A percentile compares a stretch with the other conserved stretches of the same genome.
Conservation (phyloP, 208 protist genomes). For the Porcisia deanei region DNA sequence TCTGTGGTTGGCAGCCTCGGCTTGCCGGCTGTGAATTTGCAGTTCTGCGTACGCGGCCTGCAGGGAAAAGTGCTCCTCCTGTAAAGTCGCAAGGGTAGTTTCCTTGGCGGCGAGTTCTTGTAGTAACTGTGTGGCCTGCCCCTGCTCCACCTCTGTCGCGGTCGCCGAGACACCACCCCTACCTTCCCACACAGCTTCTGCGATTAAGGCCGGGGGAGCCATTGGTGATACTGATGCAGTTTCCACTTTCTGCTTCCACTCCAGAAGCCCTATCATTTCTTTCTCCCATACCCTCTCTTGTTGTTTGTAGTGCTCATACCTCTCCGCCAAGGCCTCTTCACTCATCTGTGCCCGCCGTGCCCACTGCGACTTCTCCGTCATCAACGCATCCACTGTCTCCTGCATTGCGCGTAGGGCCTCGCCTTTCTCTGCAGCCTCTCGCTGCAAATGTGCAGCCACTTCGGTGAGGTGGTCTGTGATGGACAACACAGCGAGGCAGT, state of each 20-base stretch:
- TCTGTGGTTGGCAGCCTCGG: constrained; percentile 1
- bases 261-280: constrained; percentile 17
- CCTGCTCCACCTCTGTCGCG: background rate
- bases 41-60: constrained; percentile 11
- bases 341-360: constrained; percentile 20
- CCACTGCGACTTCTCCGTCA: constrained; percentile 31
- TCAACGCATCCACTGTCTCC: constrained; percentile 11
- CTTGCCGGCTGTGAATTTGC: constrained; percentile 13
- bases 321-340: constrained; percentile 26
- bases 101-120: constrained; percentile 4
- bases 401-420: constrained; percentile 9
- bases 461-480: constrained; percentile 24
- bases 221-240: background rate
- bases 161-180: background rate
- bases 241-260: background rate
- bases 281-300: constrained; percentile 24
- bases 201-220: background rate
- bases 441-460: constrained; percentile 10
- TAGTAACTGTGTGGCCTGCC: constrained; percentile 4
- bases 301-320: constrained; percentile 22
- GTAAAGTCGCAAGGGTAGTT: constrained; percentile 1
- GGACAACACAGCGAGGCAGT: constrained; percentile 21
- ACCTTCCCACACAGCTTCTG: background rate
- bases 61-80: constrained; percentile 10
- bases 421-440: constrained; percentile 23